These are phyloP conservation scores for Azolla pinnata DNA, from an alignment of 75 land plant species.

Conservation along the genomic window DNA sequence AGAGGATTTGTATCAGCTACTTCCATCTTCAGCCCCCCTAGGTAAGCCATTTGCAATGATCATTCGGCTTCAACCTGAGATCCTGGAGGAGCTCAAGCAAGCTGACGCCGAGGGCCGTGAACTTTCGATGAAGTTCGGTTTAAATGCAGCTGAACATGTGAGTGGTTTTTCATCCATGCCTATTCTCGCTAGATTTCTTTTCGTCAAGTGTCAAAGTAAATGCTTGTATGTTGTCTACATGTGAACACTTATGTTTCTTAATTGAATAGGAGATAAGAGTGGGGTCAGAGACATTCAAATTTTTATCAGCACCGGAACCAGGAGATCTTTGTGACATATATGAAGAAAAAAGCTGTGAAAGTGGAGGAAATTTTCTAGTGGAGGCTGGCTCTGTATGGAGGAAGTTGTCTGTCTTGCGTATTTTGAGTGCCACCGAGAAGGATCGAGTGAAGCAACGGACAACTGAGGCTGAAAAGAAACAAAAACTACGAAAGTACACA, in stretches of 20 bases:
- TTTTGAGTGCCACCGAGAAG: conserved; percentile 67
- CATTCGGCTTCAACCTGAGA: conserved; percentile 65
- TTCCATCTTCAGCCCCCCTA: neutral
- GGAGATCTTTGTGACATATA: conserved; percentile 81
- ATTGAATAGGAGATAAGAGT: conserved; percentile 82
- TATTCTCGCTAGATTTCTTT: too few species aligned
- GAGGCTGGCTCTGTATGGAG: conserved; percentile 82
- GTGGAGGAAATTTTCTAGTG: conserved; percentile 69
- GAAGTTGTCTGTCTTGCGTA: conserved; percentile 73
- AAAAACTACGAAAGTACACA: conserved; percentile 88
- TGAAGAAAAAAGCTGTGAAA: conserved; percentile 65
- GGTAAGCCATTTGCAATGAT: conserved; percentile 46
- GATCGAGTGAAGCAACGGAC: conserved; percentile 91
- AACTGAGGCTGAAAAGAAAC: conserved; percentile 70
- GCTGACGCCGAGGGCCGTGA: conserved; percentile 52
- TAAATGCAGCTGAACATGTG: conserved; percentile 49
- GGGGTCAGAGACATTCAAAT: conserved; percentile 70
- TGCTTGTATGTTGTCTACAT: too few species aligned
- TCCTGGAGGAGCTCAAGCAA: conserved; percentile 79
- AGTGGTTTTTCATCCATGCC: conserved; percentile 44
- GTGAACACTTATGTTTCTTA: too few species aligned
- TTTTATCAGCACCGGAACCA: conserved; percentile 72
- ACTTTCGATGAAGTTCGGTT: conserved; percentile 60
- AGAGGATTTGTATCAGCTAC: neutral
- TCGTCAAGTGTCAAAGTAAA: too few species aligned